phyloP scores from a whole-genome alignment of 345 rosid species.

The Isatis tinctoria region DNA sequence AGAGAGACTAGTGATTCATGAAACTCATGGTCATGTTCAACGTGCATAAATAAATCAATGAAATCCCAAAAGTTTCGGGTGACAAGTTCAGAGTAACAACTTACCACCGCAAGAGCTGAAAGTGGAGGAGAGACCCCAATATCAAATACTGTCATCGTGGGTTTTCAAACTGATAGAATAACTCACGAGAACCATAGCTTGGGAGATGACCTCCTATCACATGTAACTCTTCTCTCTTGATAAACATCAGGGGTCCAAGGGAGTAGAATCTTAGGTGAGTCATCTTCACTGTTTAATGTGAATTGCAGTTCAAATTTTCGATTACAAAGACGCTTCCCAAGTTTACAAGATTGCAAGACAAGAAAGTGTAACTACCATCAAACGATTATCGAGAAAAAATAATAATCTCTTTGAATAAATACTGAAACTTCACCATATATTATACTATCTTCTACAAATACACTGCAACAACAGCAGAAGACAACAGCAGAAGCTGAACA shows the following conservation, averaged over 20 bases:
- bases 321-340: background rate
- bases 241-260: conserved; percentile 82
- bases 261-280: conserved; percentile 40
- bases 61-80: too few species aligned
- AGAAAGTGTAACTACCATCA: background rate
- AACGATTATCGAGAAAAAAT: background rate
- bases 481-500: conserved; percentile 4
- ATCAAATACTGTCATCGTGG: background rate
- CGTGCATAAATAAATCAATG: too few species aligned
- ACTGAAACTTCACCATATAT: background rate
- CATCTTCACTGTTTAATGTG: conserved; percentile 39
- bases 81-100: too few species aligned
- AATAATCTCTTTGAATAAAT: background rate
- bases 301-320: too few species aligned
- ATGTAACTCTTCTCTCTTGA: conserved; percentile 77
- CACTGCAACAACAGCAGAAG: background rate
- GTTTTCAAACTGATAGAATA: conserved; percentile 8
- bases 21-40: too few species aligned
- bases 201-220: conserved; percentile 67
- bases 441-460: background rate
- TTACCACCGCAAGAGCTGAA: too few species aligned
- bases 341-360: too few species aligned
- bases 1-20: too few species aligned
- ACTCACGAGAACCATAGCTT: conserved; percentile 13
- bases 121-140: too few species aligned